phyloP scores from a whole-genome alignment of 768 basidiomycete genomes.

The Pleurotus tuber-regium region DNA sequence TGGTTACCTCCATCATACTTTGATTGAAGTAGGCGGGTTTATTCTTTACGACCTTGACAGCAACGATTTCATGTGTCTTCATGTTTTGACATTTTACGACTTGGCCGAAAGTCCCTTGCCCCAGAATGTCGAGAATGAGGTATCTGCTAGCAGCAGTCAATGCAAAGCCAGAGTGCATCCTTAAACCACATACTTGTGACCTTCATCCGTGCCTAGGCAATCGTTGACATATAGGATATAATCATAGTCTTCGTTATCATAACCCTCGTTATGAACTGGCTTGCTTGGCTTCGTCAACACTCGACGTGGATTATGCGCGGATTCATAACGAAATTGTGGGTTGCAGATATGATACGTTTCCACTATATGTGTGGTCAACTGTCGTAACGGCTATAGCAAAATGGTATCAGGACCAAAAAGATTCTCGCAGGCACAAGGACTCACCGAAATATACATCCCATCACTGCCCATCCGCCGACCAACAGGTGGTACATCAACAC shows the following conservation, averaged over 20 bases:
- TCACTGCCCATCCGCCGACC: slow-evolving; percentile 77
- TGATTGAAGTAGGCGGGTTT: slow-evolving; percentile 99
- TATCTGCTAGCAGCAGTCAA: slow-evolving; percentile 55
- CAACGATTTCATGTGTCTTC: slow-evolving; percentile 98
- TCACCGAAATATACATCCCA: slow-evolving; percentile 78
- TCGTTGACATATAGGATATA: slow-evolving; percentile 99
- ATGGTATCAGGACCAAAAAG: background rate
- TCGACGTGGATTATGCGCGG: slow-evolving; percentile 89
- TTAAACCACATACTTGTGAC: slow-evolving; percentile 75
- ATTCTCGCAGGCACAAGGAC: slow-evolving; percentile 27
- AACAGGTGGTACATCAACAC: slow-evolving; percentile 55
- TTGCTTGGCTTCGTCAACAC: slow-evolving; percentile 98
- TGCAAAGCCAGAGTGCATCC: slow-evolving; percentile 5
- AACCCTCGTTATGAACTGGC: slow-evolving; percentile 93
- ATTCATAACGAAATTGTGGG: slow-evolving; percentile 92
- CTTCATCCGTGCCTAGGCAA: slow-evolving; percentile 91
- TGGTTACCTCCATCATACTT: slow-evolving; percentile 99
- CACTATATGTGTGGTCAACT: slow-evolving; percentile 81
- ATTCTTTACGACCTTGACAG: slow-evolving; percentile 99
- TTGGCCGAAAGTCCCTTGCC: slow-evolving; percentile 98
- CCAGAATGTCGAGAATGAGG: slow-evolving; percentile 95
- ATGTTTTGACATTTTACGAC: slow-evolving; percentile 99
- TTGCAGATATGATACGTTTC: slow-evolving; percentile 96
- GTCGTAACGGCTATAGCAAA: slow-evolving; percentile 47
- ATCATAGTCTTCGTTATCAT: slow-evolving; percentile 98